These are phyloP conservation scores for Hymenoscyphus fraxineus DNA, from an alignment of 2,329 filamentous ascomycete species.

Conservation along the genomic window DNA sequence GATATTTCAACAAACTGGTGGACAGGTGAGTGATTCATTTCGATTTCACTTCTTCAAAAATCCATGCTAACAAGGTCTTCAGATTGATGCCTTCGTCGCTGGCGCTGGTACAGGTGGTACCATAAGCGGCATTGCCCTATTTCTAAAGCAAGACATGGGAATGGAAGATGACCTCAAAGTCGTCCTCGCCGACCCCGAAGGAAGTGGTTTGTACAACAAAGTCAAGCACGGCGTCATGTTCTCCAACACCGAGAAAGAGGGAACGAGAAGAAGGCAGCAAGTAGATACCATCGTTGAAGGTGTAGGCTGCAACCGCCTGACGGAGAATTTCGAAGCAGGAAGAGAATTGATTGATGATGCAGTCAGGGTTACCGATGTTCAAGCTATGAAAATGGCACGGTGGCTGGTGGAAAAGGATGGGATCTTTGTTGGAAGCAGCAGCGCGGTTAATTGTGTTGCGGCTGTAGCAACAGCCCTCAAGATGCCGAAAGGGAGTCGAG, in stretches of 20 bases:
- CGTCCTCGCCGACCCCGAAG: conserved; percentile 89
- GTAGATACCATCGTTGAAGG: conserved; percentile 96
- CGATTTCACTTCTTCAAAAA: not conserved
- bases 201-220: conserved; percentile 88
- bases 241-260: conserved; percentile 80
- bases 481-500: conserved; percentile 56
- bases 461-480: conserved; percentile 65
- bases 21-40: conserved; percentile 36
- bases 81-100: conserved; percentile 81
- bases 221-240: conserved; percentile 96
- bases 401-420: conserved; percentile 96
- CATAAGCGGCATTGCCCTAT: conserved; percentile 79
- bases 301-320: conserved; percentile 92
- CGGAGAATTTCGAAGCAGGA: conserved; percentile 85
- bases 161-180: conserved; percentile 50
- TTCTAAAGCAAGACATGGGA: conserved; percentile 63
- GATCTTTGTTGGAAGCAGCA: conserved; percentile 90
- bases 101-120: conserved; percentile 95
- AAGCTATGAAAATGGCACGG: conserved; percentile 89
- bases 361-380: conserved; percentile 79
- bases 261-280: conserved; percentile 82
- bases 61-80: not conserved
- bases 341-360: conserved; percentile 86
- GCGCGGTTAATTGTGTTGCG: conserved; percentile 91
- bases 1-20: conserved; percentile 74